Evolutionary conservation across 495 filamentous ascomycete genomes (phyloP), one percentile per base, ranked within the genome.

Genomic region (Penicillium cinerascens): DNA sequence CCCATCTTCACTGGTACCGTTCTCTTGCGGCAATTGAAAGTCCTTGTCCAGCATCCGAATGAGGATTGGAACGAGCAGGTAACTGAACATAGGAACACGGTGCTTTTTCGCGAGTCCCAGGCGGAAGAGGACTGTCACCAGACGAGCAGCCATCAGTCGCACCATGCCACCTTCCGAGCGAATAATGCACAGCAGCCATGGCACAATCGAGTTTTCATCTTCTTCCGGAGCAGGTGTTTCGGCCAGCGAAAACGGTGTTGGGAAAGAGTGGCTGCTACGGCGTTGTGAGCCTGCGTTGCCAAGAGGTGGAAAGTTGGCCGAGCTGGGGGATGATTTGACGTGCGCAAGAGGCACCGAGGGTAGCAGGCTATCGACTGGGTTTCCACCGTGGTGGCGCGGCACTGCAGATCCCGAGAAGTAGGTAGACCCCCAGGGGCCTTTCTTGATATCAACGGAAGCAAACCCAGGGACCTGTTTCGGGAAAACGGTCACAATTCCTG

Each of bases 181-280:
- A 22, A 86, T 77, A 13, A 89, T 64, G 47, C 82, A 75, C 23
- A 97, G 79, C 11, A 98, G 82, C 88, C 91, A 97, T 10, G 86
- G 83, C 37, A 95, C 79, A 10, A 97, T 68, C 17, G 87, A 81
- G 51, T 82, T 95, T 56, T 96, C 92, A 15, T 84, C 79, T 7
- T 90, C 84, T 39, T 87, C 83, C 1, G 70, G 49, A 7, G 77
- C 64, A 2, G 68, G 54, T 7, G 63, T 59, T 13, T 76, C 70
- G 18, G 67, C 56, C 7, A 66, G 62, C 23, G 72, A 67, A 36
- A 71, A 62, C 20, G 67, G 59, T 18, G 68, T 57, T 26, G 67
- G 46, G 59, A 69, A 70, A 39, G 78, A 64, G 52, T 76, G 64
- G 58, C 75, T 68, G 51, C 67, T 60, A 46, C 70, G 65, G 50